Evolutionary conservation across 257 asterid species (phyloP), one percentile per base, ranked within the genome.

Genomic region (Solanum medicagineum): DNA sequence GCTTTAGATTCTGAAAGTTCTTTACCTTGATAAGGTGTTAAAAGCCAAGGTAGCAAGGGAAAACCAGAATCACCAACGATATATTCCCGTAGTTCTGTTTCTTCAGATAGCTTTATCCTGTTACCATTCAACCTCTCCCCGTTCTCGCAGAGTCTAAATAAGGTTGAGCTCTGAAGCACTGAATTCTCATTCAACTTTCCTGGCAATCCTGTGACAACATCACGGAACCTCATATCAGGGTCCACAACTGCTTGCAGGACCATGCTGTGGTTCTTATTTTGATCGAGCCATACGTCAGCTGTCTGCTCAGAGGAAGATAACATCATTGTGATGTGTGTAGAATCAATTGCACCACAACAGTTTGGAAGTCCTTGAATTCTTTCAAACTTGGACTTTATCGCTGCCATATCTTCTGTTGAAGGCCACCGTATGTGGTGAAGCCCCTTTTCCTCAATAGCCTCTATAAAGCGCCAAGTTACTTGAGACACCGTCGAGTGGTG

Each of bases 391-490:
- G 81, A 57, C 69, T 93, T 93, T 54, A 94, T 88, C 32, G 77
- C 32, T 2, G 89, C 26, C 87, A 91, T 63, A 66, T 92, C 94
- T 13, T 92, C 90, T 0, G 95, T 74, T 62, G 94, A 86, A 14
- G 98, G 98, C 99, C 99, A 96, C 62, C 88, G 88, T 73, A 96
- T 65, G 87, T 96, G 98, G 85, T 49, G 93, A 63, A 87, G 89
- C 45, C 93, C 96, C 0, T 88, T 89, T 22, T 85, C 94, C 79
- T 93, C 97, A 4, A 96, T 87, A 87, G 98, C 98, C 87, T 94
- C 98, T 68, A 96, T 95, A 10, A 96, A 96, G 59, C 97, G 92
- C 98, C 98, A 95, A 0, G 99, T 93, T 86, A 94, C 97, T 85
- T 96, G 97, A 68, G 98, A 93, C 89, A 94, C 98, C 0, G 98